Evolutionary conservation across 2,329 filamentous ascomycete species (phyloP), one percentile per base, ranked within the genome.

Genomic region (Colletotrichum sublineola): DNA sequence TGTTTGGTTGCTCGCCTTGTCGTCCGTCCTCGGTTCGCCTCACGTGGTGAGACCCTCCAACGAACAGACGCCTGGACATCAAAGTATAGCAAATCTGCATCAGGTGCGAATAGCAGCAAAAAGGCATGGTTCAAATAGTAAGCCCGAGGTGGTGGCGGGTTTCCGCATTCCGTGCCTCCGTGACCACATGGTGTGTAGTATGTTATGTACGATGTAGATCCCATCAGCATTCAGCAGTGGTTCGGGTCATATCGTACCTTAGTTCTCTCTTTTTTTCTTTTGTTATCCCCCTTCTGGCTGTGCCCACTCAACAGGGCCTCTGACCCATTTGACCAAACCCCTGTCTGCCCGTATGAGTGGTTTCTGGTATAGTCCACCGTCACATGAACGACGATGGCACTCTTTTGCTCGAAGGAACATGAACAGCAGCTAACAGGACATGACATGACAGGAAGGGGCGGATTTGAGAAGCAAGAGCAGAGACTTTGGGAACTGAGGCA

Each of bases 111-210:
- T 46, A 40, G 38, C 24, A n/a, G 50, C 33, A 63, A 18, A 52
- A 15, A 36, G 42, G 42, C 42, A 50, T 36, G 58, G 29, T 36
- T 44, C 14, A 12, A 44, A 38, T 15, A 48, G 18, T 15, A 9
- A 52, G 33, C 53, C 55, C 24, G 11, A 44, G 63, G 46, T 57
- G 63, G 48, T 50, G 46, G 20, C 53, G 53, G 61, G 36, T 48
- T 57, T 44, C 63, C 67, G 68, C 68, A 67, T 44, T 71, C 68
- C 68, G 63, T 48, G 68, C 44, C 56, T 71, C 63, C 50, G 68
- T 57, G 68, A 67, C 60, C 40, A 33, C 44, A 44, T 20, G 20
- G 44, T 11, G 44, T 46, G 7, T 46, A 46, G 38, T 40, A 40
- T 12, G 38, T 42, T 18, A 42, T 18, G 14, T 42, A 18, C 40